These are phyloP conservation scores for Trametes meyenii DNA, from an alignment of 768 basidiomycete species.

Conservation along the genomic window DNA sequence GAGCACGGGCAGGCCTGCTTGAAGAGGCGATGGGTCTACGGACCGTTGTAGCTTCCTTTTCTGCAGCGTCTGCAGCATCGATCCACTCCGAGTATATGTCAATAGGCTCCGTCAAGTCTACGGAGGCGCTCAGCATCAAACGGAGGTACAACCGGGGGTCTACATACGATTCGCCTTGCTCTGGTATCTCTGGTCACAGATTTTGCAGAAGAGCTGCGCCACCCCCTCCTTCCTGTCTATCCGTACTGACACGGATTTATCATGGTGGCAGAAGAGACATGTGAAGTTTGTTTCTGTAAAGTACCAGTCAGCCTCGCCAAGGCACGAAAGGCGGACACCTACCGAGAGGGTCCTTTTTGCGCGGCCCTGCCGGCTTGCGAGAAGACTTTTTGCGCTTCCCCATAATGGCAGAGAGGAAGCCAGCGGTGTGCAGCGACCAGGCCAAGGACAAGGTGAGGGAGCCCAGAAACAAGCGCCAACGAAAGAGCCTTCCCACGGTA, in stretches of 20 bases:
- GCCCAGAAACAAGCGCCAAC: background rate
- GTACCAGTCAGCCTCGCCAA: background rate
- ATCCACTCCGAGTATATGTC: constrained; percentile 94
- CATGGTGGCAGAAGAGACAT: constrained; percentile 88
- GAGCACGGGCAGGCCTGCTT: constrained; percentile 41
- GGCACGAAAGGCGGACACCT: constrained; percentile 27
- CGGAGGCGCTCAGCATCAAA: constrained; percentile 17
- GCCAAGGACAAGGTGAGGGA: background rate
- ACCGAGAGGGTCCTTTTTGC: constrained; percentile 77
- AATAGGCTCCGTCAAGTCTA: constrained; percentile 85
- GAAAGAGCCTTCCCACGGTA: constrained; percentile 18
- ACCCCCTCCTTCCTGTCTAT: constrained; percentile 86
- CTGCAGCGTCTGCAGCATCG: constrained; percentile 83
- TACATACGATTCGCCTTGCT: constrained; percentile 83
- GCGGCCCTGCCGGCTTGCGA: constrained; percentile 71
- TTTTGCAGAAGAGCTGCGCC: constrained; percentile 77
- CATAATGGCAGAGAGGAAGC: constrained; percentile 47
- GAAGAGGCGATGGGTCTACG: constrained; percentile 62
- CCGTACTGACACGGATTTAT: constrained; percentile 84
- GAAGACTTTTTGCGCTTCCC: constrained; percentile 92
- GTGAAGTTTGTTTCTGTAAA: constrained; percentile 77
- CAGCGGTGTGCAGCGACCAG: background rate
- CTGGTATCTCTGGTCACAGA: constrained; percentile 87
- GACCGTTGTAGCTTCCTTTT: constrained; percentile 56
- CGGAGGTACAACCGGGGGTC: too few species aligned